phyloP scores from a whole-genome alignment of 108 stramenopile genomes.

The Craspedostauros australis region DNA sequence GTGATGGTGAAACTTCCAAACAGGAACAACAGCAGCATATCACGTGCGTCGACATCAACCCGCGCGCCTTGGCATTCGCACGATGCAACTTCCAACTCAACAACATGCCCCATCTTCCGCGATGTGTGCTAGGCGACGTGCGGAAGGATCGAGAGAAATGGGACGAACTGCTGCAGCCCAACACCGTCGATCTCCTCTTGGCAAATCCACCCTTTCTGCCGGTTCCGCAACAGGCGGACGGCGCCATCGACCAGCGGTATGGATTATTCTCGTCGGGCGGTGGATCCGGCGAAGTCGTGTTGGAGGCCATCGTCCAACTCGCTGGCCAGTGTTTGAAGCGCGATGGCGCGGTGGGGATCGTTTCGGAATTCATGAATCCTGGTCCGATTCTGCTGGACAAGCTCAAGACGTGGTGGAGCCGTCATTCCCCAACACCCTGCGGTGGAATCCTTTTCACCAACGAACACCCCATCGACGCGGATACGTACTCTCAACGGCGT shows the following conservation, averaged over 20 bases:
- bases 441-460: slow-evolving; percentile 58
- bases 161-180: slow-evolving; percentile 5
- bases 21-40: not conserved
- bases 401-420: slow-evolving; percentile 27
- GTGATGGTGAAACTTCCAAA: not conserved
- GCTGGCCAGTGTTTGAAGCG: slow-evolving; percentile 15
- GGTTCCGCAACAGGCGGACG: slow-evolving; percentile 47
- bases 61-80: slow-evolving; percentile 56
- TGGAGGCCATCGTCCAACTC: slow-evolving; percentile 41
- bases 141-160: not conserved
- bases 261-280: slow-evolving; percentile 76
- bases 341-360: slow-evolving; percentile 45
- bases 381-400: not conserved
- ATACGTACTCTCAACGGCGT: slow-evolving; percentile 49
- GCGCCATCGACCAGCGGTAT: slow-evolving; percentile 30
- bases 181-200: slow-evolving; percentile 47
- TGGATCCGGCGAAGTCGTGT: slow-evolving; percentile 53
- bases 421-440: no score
- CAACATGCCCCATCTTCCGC: slow-evolving; percentile 18
- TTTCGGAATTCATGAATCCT: slow-evolving; percentile 67
- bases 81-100: slow-evolving; percentile 62
- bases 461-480: slow-evolving; percentile 36
- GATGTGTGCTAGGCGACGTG: slow-evolving; percentile 12
- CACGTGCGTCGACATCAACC: slow-evolving; percentile 57
- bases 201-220: slow-evolving; percentile 91